Evolutionary conservation across 371 early-diverging fungal genomes (phyloP).

Genomic region (Synchytrium microbalum): DNA sequence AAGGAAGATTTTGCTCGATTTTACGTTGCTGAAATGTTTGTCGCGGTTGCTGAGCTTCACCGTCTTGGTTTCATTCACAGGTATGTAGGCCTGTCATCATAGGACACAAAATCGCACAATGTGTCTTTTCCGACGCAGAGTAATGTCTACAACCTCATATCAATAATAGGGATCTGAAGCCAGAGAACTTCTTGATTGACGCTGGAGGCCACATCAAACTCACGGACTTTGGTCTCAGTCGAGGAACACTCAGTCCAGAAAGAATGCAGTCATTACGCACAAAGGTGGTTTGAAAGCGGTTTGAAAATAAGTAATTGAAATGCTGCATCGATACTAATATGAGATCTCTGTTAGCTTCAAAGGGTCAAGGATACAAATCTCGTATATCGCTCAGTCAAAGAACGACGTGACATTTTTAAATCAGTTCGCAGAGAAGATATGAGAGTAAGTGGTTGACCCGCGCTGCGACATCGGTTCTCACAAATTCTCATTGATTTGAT

Average conservation of each 20-base stretch:
- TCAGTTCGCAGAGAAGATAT: conserved; percentile 25
- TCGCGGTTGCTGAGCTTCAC: conserved; percentile 61
- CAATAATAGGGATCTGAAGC: conserved; percentile 64
- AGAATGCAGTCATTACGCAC: conserved; percentile 47
- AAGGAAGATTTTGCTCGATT: conserved; percentile 54
- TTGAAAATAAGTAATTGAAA: not conserved
- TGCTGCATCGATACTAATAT: not conserved
- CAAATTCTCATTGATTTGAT: not conserved
- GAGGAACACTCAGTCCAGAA: conserved; percentile 56
- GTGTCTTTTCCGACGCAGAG: no score
- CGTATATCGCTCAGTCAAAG: conserved; percentile 34
- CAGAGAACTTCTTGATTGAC: conserved; percentile 82
- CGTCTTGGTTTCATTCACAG: conserved; percentile 55
- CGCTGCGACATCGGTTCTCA: conserved; percentile 1
- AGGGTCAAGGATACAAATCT: conserved; percentile 42
- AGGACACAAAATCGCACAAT: no score
- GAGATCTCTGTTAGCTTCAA: conserved; percentile 47
- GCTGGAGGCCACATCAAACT: conserved; percentile 64
- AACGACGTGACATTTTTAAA: conserved; percentile 45
- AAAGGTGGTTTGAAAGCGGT: conserved; percentile 29
- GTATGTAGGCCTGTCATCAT: conserved; percentile 11
- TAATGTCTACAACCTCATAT: not conserved
- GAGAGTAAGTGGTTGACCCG: conserved; percentile 23
- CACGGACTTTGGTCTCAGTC: conserved; percentile 89
- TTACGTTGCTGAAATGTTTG: conserved; percentile 59